These are phyloP conservation scores for Nemania bipapillata DNA, from an alignment of 2,329 filamentous ascomycete genomes.

Conservation along the genomic window DNA sequence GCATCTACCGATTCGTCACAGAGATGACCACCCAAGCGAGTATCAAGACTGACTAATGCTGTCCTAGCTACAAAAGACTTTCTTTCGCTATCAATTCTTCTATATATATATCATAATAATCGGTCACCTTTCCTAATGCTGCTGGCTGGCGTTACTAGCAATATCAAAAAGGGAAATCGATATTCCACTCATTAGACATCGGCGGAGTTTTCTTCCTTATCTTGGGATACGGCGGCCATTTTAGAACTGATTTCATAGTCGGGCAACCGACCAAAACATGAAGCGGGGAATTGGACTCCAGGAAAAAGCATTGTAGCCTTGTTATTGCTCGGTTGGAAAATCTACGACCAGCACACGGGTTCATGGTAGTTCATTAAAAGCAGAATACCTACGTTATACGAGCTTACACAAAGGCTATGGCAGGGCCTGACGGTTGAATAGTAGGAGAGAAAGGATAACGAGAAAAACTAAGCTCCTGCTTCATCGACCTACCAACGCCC, in stretches of 20 bases:
- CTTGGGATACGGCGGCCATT: conserved; percentile 27
- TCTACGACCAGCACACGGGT: conserved; percentile 7
- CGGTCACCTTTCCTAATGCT: background rate
- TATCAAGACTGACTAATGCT: background rate
- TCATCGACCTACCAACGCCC: background rate
- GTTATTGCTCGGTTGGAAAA: conserved; percentile 30
- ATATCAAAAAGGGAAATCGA: background rate
- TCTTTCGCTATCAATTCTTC: conserved; percentile 9
- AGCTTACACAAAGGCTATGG: conserved; percentile 9
- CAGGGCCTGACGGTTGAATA: background rate
- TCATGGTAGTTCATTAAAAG: conserved; percentile 12
- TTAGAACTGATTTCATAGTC: conserved; percentile 46
- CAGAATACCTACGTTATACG: conserved; percentile 17
- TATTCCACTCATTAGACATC: conserved; percentile 28
- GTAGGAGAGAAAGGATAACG: background rate
- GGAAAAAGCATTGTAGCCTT: conserved; percentile 34
- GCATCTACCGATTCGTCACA: conserved; percentile 39
- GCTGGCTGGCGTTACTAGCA: conserved; percentile 16
- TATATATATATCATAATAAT: conserved; percentile 27
- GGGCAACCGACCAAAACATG: conserved; percentile 46
- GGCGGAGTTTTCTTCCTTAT: conserved; percentile 25
- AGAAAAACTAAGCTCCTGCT: background rate
- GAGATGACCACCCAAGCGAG: conserved; percentile 34
- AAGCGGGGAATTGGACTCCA: conserved; percentile 29
- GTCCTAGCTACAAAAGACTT: conserved; percentile 17